Base-by-base conservation (phyloP, 495 filamentous ascomycete genomes). In the Choiromyces venosus region DNA sequence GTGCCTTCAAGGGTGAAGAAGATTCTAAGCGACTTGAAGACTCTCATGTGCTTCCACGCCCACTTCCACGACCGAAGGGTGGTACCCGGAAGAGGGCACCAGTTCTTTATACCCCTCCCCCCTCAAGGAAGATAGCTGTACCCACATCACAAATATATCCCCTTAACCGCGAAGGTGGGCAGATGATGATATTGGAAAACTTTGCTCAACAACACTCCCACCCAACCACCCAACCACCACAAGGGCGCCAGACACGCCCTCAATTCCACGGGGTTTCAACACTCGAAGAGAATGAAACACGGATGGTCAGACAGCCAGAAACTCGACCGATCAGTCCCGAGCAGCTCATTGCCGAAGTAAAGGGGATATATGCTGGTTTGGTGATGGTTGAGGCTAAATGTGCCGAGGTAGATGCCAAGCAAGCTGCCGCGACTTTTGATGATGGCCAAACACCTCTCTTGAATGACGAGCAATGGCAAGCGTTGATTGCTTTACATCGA, bases 361-460 rank as follows among this genome's bases (percentile, higher is more conserved):
- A 92, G 74, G 88, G 84, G 0, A 96, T 94, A 37, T 94, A 94
- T 82, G 87, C 87, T 0, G 91, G 90, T 0, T 83, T 96, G 1
- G 87, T 91, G 3, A 91, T 92, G 88, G 91, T 93, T 0, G 93
- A 96, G 80, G 87, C 87, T 46, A 93, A 92, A 78, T 93, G 91
- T 76, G 89, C 91, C 9, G 88, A 92, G 39, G 87, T 91, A 16
- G 89, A 91, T 81, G 87, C 86, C n/a, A 82, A 87, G 16, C 87
- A 90, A 65, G 85, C 84, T 1, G 83, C 83, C 0, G 82, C 85
- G 37, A 83, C 82, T 29, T 76, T 80, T 37, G 82, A 83, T 68
- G 71, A 68, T 8, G 79, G 77, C 38, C 68, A 73, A 14, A 83
- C 67, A 73, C 83, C 21, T 74, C 84, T 83, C 42, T 82, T 93